Evolutionary conservation across 148 eudicot genomes (phyloP).

Genomic region (Chenopodium formosanum): DNA sequence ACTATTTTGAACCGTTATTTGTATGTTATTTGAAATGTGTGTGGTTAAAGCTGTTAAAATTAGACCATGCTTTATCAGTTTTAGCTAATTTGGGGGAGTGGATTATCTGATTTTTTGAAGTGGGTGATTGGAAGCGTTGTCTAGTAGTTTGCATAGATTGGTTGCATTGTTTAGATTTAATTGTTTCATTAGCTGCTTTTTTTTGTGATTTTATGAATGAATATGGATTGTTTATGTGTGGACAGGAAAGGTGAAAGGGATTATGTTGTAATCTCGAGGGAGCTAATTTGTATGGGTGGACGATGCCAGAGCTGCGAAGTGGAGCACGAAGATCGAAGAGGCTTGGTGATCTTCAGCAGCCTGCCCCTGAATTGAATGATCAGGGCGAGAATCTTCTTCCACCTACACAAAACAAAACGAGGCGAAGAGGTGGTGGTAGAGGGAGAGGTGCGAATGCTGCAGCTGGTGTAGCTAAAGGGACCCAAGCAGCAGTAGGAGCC

Average conservation of each 20-base stretch:
- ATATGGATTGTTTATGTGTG: slow-evolving; percentile 9
- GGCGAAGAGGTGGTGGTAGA: slow-evolving; percentile 84
- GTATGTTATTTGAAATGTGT: slow-evolving; percentile 21
- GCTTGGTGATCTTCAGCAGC: slow-evolving; percentile 85
- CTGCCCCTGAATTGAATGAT: slow-evolving; percentile 63
- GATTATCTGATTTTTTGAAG: slow-evolving; percentile 9
- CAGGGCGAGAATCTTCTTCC: slow-evolving; percentile 54
- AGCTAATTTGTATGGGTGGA: slow-evolving; percentile 84
- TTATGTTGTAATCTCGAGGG: slow-evolving; percentile 37
- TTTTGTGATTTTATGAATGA: neutral
- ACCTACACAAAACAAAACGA: slow-evolving; percentile 65
- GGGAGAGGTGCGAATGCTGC: slow-evolving; percentile 78
- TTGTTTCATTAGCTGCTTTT: neutral
- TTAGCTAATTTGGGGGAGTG: slow-evolving; percentile 13
- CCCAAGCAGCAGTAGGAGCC: slow-evolving; percentile 52
- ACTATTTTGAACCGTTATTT: neutral
- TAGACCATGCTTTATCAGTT: slow-evolving; percentile 9
- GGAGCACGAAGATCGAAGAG: slow-evolving; percentile 97
- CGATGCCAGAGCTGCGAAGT: slow-evolving; percentile 98
- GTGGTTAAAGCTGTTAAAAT: slow-evolving; percentile 2
- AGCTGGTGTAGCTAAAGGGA: slow-evolving; percentile 56
- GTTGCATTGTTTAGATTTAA: neutral
- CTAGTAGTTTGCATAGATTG: neutral
- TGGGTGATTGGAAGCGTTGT: slow-evolving; percentile 7
- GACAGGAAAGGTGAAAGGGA: slow-evolving; percentile 34